Base-by-base conservation (phyloP, 2,329 filamentous ascomycete species). In the Claviceps arundinis region DNA sequence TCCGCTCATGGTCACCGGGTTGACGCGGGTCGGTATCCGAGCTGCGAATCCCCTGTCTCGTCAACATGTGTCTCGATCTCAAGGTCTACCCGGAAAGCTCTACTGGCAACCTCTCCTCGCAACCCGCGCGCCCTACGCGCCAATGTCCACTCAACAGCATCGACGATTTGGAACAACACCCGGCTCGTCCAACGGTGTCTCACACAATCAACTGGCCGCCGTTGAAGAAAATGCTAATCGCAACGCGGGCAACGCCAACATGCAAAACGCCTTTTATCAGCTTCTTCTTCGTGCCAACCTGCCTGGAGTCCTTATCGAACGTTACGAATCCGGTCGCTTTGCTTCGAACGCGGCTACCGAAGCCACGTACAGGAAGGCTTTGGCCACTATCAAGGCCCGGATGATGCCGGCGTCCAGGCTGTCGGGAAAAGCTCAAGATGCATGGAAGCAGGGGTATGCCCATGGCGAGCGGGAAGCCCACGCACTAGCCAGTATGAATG, bases 241-340 rank as follows among this genome's bases (percentile, higher is more conserved):
- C 68, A 95, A 95, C 61, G 89, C 93, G 1, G 79, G 75, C 54
- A 97, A 89, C 67, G 85, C 89, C 30, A 86, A 85, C 44, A 84
- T 89, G 19, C 93, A 98, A 67, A 93, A 91, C 65, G 85, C 87
- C 16, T 96, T 98, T 67, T 98, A 98, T 65, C 85, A 91, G 64
- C 84, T 90, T 46, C 79, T 98, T 14, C 76, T 96, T 52, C 86
- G 87, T 64, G 89, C 91, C 50, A 93, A 94, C 62, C 90, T 96
- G 86, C 88, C 91, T 17, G 85, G 89, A 50, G 95, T 98, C 56
- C 74, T 98, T 52, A 79, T 96, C 54, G 89, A 97, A 68, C 78
- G 93, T 61, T 93, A 95, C 67, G 83, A 89, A 64, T 89, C 85
- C 16, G 87, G 87, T 56, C 81, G 85, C 52, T 98, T 90, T 65